A percentile compares a stretch with the other conserved stretches of the same genome.
Conservation (phyloP, 495 filamentous ascomycete genomes). For the Talaromyces adpressus region DNA sequence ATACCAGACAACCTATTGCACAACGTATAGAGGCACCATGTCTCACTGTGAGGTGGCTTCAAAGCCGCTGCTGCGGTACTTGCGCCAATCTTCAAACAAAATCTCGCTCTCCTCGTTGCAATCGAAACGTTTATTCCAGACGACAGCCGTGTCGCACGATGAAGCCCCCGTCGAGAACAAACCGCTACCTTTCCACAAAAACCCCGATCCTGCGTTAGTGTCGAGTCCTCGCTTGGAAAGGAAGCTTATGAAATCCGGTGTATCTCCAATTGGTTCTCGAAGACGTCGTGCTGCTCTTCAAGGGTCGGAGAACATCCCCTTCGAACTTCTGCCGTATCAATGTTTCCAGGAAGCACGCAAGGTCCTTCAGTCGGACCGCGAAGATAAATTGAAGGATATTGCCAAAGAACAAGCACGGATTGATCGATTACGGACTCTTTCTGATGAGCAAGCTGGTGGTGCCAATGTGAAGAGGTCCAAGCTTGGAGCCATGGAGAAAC, state of each 20-base stretch:
- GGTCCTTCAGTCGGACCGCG: slow-evolving; percentile 69
- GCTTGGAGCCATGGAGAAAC: slow-evolving; percentile 60
- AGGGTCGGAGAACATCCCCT: slow-evolving; percentile 63
- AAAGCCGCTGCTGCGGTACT: slow-evolving; percentile 57
- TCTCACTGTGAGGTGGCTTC: slow-evolving; percentile 62
- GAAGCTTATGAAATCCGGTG: slow-evolving; percentile 49
- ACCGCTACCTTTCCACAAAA: slow-evolving; percentile 29
- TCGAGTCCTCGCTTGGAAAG: slow-evolving; percentile 51
- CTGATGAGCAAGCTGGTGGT: slow-evolving; percentile 52
- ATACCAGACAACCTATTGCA: slow-evolving; percentile 9
- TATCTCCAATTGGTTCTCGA: slow-evolving; percentile 66
- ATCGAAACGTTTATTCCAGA: slow-evolving; percentile 31
- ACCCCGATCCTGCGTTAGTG: slow-evolving; percentile 43
- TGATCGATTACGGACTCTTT: slow-evolving; percentile 48
- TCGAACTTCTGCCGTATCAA: slow-evolving; percentile 90
- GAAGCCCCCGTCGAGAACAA: slow-evolving; percentile 32
- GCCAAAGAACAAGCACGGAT: slow-evolving; percentile 52
- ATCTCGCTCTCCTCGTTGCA: slow-evolving; percentile 26
- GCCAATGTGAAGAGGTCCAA: slow-evolving; percentile 55
- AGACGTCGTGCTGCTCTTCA: slow-evolving; percentile 74
- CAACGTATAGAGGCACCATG: slow-evolving; percentile 36
- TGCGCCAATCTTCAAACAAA: slow-evolving; percentile 40
- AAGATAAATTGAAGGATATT: slow-evolving; percentile 69
- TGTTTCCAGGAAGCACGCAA: slow-evolving; percentile 94
- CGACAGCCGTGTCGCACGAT: slow-evolving; percentile 27